Base-by-base conservation (phyloP, 1,284 basidiomycete species). In the Amylostereum chailletii region DNA sequence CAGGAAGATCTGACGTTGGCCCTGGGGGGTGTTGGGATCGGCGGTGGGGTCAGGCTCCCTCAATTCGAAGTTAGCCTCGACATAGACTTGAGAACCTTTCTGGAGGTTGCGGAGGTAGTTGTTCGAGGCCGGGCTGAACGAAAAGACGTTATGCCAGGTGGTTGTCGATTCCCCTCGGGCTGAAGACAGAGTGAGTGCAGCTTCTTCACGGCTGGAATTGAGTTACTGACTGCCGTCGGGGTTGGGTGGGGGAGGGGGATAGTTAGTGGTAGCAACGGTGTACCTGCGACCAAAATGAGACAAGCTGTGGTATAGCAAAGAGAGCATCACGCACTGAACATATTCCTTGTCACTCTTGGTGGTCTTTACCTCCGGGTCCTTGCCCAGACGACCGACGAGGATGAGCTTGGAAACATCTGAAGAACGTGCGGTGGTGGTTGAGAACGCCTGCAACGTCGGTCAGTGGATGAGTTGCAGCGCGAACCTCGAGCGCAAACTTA, bases 311-410 rank as follows among this genome's bases (percentile, higher is more conserved):
- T 11, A 26, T 34, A 42, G 7, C 29, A 0, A 26, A 19, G 10
- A 29, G 27, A 11, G 9, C 10, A 5, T 33, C 2, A 75, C 84
- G 53, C 58, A 90, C 86, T 73, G 64, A 38, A 88, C 70, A 54
- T 81, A 93, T 75, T 90, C 86, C 60, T 81, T 83, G 54, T 88
- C 82, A 51, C 71, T 79, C 66, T 77, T 86, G 1, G 86, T 83
- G 41, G 67, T 69, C 47, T 79, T 79, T 37, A 78, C 61, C 61
- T 88, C 85, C 42, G 90, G 86, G 45, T 86, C 82, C 59, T 62
- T 81, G 30, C 76, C 79, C 43, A 93, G 66, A 47, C 79, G 77
- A 39, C 90, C 90, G 59, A 93, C 70, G 53, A 93, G 80, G 30
- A 75, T 75, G 51, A 93, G 74, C 65, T 84, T 89, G 26, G 89